Percentiles rank a stretch among this genome's conserved stretches.
phyloP scores from a whole-genome alignment of 371 early-diverging fungal species.

The Parasitella parasitica region DNA sequence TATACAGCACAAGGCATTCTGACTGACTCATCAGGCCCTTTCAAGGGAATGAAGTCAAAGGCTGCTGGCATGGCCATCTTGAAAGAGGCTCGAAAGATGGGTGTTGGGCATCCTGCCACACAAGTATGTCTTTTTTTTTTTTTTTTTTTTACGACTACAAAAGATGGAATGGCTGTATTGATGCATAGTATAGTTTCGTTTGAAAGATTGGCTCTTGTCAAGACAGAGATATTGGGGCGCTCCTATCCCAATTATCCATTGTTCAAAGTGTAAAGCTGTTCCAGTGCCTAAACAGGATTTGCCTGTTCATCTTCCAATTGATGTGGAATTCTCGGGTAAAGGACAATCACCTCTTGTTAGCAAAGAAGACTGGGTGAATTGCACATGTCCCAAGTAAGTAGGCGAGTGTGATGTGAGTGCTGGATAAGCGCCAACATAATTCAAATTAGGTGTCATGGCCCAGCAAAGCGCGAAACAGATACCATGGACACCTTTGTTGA shows the following conservation, averaged over 20 bases:
- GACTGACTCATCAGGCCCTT: slow-evolving; percentile 54
- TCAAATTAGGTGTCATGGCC: slow-evolving; percentile 58
- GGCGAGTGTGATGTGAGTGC: background rate
- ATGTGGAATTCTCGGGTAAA: slow-evolving; percentile 65
- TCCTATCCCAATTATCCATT: slow-evolving; percentile 97
- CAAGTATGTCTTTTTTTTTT: too few species aligned
- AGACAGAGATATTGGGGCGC: slow-evolving; percentile 99
- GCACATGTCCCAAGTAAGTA: slow-evolving; percentile 75
- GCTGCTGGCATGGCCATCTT: slow-evolving; percentile 64
- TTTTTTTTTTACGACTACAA: too few species aligned
- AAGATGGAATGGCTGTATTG: background rate
- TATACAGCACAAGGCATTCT: slow-evolving; percentile 63
- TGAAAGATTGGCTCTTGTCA: slow-evolving; percentile 98
- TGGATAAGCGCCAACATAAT: background rate
- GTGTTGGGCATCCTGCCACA: slow-evolving; percentile 55
- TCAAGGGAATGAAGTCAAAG: slow-evolving; percentile 56
- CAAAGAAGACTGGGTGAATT: slow-evolving; percentile 63
- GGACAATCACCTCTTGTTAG: slow-evolving; percentile 71
- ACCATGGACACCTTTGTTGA: slow-evolving; percentile 98
- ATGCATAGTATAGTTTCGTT: slow-evolving; percentile 54
- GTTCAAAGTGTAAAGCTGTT: slow-evolving; percentile 77
- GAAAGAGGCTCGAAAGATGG: slow-evolving; percentile 46
- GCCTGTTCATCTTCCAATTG: slow-evolving; percentile 74
- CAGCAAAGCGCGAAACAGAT: slow-evolving; percentile 85
- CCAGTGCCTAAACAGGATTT: slow-evolving; percentile 85